These are phyloP conservation scores for Drechslerella dactyloides DNA, from an alignment of 2,329 filamentous ascomycete species.

Conservation along the genomic window DNA sequence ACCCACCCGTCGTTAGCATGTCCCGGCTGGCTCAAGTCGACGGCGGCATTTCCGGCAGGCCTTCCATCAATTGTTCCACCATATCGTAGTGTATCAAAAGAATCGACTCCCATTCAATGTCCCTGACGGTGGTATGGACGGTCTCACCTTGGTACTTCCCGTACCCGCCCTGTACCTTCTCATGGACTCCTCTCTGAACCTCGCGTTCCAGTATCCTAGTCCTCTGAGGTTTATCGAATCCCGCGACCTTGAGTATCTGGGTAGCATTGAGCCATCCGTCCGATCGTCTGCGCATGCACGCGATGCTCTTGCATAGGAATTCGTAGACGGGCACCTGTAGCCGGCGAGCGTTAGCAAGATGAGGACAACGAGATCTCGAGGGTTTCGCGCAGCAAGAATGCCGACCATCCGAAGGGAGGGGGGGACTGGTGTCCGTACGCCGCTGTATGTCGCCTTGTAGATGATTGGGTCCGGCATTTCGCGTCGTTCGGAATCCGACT, in stretches of 20 bases:
- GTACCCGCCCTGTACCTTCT: constrained; percentile 98
- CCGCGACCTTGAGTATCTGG: constrained; percentile 94
- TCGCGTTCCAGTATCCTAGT: constrained; percentile 95
- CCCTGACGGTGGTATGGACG: background rate
- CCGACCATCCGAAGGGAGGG: constrained; percentile 11
- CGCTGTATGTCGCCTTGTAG: constrained; percentile 73
- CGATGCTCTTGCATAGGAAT: constrained; percentile 82
- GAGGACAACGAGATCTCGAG: constrained; percentile 10
- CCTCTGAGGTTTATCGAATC: constrained; percentile 93
- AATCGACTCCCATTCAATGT: background rate
- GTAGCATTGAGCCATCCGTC: constrained; percentile 99
- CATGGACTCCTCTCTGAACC: constrained; percentile 93
- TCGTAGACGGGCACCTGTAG: constrained; percentile 90
- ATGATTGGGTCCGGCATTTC: constrained; percentile 59
- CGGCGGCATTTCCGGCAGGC: background rate
- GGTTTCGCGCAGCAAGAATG: constrained; percentile 11
- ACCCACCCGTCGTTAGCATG: background rate
- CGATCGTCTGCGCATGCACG: constrained; percentile 79
- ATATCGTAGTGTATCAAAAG: background rate
- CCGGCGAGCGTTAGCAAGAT: constrained; percentile 29
- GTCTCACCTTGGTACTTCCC: constrained; percentile 89
- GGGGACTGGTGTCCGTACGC: constrained; percentile 59
- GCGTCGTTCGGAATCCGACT: constrained; percentile 10
- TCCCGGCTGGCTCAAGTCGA: background rate
- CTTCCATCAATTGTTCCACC: too few species aligned